Evolutionary conservation across 352 stramenopile species (phyloP).

Genomic region (Ophiocytium majus): DNA sequence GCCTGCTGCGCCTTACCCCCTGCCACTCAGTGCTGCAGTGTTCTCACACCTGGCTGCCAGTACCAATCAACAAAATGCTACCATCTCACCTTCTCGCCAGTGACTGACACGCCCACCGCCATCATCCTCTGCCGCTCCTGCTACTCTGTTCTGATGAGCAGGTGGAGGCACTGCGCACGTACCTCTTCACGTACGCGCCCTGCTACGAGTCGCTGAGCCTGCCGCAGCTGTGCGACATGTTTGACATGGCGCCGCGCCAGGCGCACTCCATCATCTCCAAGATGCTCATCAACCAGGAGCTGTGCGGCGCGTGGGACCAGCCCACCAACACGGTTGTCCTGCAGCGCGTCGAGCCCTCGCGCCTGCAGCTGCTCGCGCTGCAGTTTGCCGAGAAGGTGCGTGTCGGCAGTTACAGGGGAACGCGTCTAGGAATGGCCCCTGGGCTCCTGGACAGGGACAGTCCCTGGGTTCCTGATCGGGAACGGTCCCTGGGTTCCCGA

Average conservation of each 20-base stretch:
- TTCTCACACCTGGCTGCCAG: no score
- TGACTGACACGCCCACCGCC: neutral
- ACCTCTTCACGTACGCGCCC: conserved; percentile 89
- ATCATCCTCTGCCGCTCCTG: neutral
- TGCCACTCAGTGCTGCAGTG: no score
- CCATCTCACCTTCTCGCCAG: no score
- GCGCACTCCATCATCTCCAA: conserved; percentile 96
- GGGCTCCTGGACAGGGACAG: no score
- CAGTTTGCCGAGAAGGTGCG: conserved; percentile 89
- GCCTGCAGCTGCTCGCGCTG: conserved; percentile 87
- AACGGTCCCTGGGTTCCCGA: no score
- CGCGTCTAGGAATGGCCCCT: no score
- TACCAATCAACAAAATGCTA: no score
- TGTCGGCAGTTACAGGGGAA: no score
- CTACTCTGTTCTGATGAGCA: neutral
- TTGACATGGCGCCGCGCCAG: conserved; percentile 90
- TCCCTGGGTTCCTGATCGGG: no score
- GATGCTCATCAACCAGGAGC: conserved; percentile 96
- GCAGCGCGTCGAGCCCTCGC: conserved; percentile 86
- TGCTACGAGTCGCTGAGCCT: conserved; percentile 94
- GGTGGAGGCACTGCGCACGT: conserved; percentile 87
- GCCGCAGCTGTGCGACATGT: conserved; percentile 90
- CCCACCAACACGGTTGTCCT: conserved; percentile 90
- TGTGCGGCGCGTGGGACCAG: conserved; percentile 95
- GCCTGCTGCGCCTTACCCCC: no score